A percentile compares a stretch with the other conserved stretches of the same genome.
phyloP scores from a whole-genome alignment of 2,329 filamentous ascomycete species.

The Venturia nashicola region DNA sequence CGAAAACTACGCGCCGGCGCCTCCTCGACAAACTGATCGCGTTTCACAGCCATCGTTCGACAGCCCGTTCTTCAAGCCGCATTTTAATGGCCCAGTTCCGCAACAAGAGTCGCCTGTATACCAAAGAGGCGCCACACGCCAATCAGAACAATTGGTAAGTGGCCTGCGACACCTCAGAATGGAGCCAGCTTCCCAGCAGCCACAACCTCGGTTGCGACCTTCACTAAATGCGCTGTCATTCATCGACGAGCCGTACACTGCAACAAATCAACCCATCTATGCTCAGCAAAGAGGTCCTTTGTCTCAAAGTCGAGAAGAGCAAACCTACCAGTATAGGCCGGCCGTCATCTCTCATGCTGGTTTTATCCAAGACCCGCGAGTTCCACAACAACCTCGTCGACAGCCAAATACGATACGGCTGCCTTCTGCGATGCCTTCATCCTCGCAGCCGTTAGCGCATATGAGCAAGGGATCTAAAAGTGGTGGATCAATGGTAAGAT shows the following conservation, averaged over 20 bases:
- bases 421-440: neutral
- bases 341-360: neutral
- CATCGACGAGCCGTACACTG: constrained; percentile 5
- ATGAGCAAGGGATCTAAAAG: neutral
- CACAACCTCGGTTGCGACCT: neutral
- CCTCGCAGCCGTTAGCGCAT: neutral
- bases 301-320: neutral
- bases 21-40: neutral
- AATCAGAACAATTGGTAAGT: neutral
- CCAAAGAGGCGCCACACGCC: neutral
- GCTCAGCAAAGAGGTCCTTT: neutral
- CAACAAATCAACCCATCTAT: constrained; percentile 5
- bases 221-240: constrained; percentile 10
- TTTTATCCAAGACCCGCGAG: neutral
- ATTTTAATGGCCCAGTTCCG: neutral
- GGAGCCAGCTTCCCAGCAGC: neutral
- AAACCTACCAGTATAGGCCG: neutral
- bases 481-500: neutral
- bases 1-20: neutral
- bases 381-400: neutral
- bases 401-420: neutral
- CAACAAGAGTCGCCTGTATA: neutral
- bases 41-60: neutral
- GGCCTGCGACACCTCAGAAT: neutral
- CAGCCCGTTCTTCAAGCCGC: neutral